phyloP scores from a whole-genome alignment of 1,284 basidiomycete genomes.

The Ceratobasidium sp. region DNA sequence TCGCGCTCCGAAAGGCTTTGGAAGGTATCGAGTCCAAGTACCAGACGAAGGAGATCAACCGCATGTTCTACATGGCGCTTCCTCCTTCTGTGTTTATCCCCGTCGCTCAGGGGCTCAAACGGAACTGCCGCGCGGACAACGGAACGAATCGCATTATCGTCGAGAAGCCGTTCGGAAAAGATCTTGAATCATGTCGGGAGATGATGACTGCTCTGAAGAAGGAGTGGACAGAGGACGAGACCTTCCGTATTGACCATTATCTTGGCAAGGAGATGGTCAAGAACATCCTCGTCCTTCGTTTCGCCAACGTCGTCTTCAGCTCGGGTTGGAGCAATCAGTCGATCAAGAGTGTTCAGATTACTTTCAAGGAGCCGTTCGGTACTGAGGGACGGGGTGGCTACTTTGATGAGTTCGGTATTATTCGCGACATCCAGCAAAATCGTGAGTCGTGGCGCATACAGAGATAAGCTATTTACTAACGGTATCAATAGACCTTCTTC shows the following conservation, averaged over 20 bases:
- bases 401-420: slow-evolving; percentile 99
- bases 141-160: slow-evolving; percentile 92
- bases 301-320: slow-evolving; percentile 90
- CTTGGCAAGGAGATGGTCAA: slow-evolving; percentile 99
- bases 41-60: slow-evolving; percentile 74
- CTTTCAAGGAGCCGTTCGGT: slow-evolving; percentile 98
- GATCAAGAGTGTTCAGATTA: slow-evolving; percentile 96
- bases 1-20: slow-evolving; percentile 80
- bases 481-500: slow-evolving; percentile 79
- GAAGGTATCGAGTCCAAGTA: slow-evolving; percentile 82
- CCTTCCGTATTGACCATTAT: slow-evolving; percentile 98
- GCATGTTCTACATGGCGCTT: slow-evolving; percentile 94
- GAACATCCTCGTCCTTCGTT: slow-evolving; percentile 93
- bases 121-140: slow-evolving; percentile 79
- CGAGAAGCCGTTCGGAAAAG: slow-evolving; percentile 97
- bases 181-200: slow-evolving; percentile 85
- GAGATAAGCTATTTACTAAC: slow-evolving; percentile 56
- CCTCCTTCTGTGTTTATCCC: slow-evolving; percentile 94
- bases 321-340: slow-evolving; percentile 94
- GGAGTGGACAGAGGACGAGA: slow-evolving; percentile 95
- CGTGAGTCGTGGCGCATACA: slow-evolving; percentile 64
- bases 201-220: slow-evolving; percentile 85
- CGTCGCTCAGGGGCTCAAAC: slow-evolving; percentile 85
- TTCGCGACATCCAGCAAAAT: slow-evolving; percentile 96
- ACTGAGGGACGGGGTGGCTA: slow-evolving; percentile 97